Evolutionary conservation across 257 asterid genomes (phyloP).

Genomic region (Petrea volubilis): DNA sequence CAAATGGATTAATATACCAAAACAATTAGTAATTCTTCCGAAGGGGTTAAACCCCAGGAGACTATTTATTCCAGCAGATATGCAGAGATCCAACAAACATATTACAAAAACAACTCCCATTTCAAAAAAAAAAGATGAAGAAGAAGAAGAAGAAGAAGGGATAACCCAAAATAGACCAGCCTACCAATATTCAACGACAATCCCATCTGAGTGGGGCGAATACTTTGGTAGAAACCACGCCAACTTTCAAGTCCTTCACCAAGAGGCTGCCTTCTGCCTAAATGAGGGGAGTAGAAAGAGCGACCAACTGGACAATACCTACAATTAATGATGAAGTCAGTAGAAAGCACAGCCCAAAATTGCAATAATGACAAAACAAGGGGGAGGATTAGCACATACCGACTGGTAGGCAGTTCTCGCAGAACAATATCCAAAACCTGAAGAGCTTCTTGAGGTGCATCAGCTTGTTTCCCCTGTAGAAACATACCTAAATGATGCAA

Average conservation of each 20-base stretch:
- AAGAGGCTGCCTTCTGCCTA: constrained; percentile 79
- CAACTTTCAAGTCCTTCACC: constrained; percentile 97
- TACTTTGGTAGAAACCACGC: constrained; percentile 98
- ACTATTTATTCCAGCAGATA: not conserved
- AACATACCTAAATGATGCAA: constrained; percentile 93
- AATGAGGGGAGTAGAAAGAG: constrained; percentile 78
- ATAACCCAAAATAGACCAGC: not conserved
- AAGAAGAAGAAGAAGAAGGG: not conserved
- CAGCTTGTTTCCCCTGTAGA: constrained; percentile 85
- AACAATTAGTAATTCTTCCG: not conserved
- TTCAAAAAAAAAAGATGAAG: not conserved
- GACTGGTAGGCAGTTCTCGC: constrained; percentile 80
- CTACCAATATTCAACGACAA: constrained; percentile 88
- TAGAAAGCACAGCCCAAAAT: not conserved
- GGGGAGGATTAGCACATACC: constrained; percentile 36
- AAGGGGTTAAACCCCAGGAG: not conserved
- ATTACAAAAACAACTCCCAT: no score
- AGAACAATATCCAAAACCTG: constrained; percentile 94
- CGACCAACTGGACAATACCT: constrained; percentile 84
- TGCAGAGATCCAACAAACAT: not conserved
- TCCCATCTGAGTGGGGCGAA: constrained; percentile 99
- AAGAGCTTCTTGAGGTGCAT: constrained; percentile 96
- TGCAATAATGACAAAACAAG: not conserved
- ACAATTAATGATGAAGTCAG: constrained; percentile 10
- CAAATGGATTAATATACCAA: not conserved